Conservation (phyloP, 257 asterid genomes). For the Nicotiana undulata region DNA sequence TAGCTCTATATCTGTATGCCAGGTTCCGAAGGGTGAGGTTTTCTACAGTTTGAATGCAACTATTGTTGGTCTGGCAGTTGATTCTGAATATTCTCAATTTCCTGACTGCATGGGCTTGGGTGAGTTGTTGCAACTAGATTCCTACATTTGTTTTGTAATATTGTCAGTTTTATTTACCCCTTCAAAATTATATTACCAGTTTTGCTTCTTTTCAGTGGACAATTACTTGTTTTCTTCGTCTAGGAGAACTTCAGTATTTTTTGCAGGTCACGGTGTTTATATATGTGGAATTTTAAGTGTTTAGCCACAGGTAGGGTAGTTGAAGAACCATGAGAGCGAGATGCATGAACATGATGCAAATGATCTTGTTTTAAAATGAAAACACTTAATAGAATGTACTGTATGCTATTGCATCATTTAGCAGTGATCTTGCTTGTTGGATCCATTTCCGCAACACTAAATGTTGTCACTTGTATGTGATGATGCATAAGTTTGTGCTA, state of each 20-base stretch:
- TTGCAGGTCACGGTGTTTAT: not conserved
- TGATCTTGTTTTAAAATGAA: not conserved
- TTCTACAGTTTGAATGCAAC: constrained; percentile 89
- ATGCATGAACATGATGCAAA: not conserved
- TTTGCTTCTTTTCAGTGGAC: not conserved
- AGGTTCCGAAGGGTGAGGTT: constrained; percentile 63
- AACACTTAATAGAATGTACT: not conserved
- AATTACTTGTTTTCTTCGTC: not conserved
- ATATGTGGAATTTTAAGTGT: not conserved
- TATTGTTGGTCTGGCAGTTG: constrained; percentile 74
- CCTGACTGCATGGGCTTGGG: constrained; percentile 93
- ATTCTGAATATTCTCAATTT: constrained; percentile 40
- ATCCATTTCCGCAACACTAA: not conserved
- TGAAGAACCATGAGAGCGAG: not conserved
- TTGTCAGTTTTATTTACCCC: not conserved
- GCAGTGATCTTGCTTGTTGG: not conserved
- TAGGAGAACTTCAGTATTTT: not conserved
- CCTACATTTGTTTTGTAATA: not conserved
- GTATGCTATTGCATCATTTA: not conserved
- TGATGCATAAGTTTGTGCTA: not conserved
- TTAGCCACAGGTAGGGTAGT: not conserved
- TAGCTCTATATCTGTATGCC: constrained; percentile 18
- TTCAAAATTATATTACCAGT: not conserved
- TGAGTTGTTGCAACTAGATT: constrained; percentile 26
- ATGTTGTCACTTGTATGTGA: not conserved